phyloP scores from a whole-genome alignment of 768 basidiomycete species.

The Tricholoma bakamatsutake region DNA sequence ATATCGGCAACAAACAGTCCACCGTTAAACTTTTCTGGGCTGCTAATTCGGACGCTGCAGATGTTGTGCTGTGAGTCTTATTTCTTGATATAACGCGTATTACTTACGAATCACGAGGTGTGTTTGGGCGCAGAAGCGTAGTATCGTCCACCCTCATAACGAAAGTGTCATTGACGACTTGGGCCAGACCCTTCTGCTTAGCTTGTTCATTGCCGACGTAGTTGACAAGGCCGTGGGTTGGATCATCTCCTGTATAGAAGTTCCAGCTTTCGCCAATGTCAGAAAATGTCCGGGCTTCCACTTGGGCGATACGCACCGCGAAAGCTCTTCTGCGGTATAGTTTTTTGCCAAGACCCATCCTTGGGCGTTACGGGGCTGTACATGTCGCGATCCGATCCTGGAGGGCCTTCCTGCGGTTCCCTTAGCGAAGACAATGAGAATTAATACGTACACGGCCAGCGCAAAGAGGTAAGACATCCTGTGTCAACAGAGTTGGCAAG shows the following conservation, averaged over 20 bases:
- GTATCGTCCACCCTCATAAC: conserved; percentile 58
- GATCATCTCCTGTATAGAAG: conserved; percentile 58
- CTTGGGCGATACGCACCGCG: background rate
- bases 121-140: conserved; percentile 38
- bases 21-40: conserved; percentile 51
- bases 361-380: background rate
- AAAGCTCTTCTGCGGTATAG: too few species aligned
- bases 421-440: background rate
- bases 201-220: conserved; percentile 49
- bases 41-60: conserved; percentile 58
- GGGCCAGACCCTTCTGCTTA: conserved; percentile 46
- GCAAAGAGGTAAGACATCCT: background rate
- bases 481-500: background rate
- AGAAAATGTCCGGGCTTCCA: background rate
- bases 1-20: conserved; percentile 78
- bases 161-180: conserved; percentile 48
- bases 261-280: conserved; percentile 36
- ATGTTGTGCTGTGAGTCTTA: background rate
- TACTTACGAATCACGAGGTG: conserved; percentile 50
- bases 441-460: background rate
- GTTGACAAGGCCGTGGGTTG: conserved; percentile 66
- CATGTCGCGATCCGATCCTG: background rate
- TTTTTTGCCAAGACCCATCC: too few species aligned
- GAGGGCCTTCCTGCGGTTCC: background rate
- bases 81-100: conserved; percentile 1